Percentiles rank a stretch among this genome's conserved stretches.
Evolutionary conservation across 495 filamentous ascomycete species (phyloP).

Genomic region (Penicillium bovifimosum): DNA sequence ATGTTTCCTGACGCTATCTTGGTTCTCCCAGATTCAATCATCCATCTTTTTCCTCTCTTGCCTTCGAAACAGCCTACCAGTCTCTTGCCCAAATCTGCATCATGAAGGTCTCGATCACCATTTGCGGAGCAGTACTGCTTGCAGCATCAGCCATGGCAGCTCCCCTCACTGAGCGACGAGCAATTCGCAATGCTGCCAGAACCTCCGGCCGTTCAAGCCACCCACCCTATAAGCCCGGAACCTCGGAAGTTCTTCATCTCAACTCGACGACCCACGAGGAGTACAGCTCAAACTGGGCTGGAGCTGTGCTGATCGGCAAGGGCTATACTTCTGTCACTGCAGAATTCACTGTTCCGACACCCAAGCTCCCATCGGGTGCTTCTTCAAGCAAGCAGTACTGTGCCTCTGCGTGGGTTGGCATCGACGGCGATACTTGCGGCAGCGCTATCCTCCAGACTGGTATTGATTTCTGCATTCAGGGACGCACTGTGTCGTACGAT

Average conservation of each 20-base stretch:
- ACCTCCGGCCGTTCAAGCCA: background rate
- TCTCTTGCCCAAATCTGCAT: background rate
- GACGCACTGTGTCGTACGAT: constrained; percentile 32
- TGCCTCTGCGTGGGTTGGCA: constrained; percentile 49
- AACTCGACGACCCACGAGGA: constrained; percentile 11
- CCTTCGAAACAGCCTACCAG: background rate
- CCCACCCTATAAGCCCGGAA: background rate
- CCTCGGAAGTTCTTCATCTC: background rate
- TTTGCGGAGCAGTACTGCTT: constrained; percentile 20
- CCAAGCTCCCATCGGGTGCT: constrained; percentile 25
- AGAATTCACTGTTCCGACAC: constrained; percentile 43
- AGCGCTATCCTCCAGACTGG: constrained; percentile 50
- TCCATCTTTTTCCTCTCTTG: background rate
- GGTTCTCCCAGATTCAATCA: background rate
- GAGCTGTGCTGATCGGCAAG: constrained; percentile 38
- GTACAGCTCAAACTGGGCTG: constrained; percentile 47
- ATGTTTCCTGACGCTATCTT: background rate
- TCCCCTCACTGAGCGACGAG: constrained; percentile 20
- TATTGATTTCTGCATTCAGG: constrained; percentile 43
- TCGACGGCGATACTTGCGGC: constrained; percentile 46
- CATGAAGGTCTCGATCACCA: constrained; percentile 29
- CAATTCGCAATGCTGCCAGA: constrained; percentile 13
- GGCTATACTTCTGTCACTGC: constrained; percentile 41
- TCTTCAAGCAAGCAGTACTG: constrained; percentile 34
- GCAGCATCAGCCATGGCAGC: constrained; percentile 22